Evolutionary conservation across 148 eudicot species (phyloP).

Genomic region (Arctostaphylos glauca): DNA sequence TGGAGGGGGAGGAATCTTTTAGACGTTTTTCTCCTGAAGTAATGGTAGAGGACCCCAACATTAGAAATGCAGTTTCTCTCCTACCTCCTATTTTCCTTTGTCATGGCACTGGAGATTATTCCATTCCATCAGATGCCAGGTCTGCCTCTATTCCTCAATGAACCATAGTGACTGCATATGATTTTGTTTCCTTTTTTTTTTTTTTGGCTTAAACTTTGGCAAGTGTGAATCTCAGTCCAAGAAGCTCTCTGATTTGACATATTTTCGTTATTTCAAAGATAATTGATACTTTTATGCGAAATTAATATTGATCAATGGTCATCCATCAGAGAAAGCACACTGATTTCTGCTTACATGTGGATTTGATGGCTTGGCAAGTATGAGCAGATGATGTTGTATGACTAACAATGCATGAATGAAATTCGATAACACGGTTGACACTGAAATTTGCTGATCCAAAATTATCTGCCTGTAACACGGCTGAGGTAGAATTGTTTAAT

Average conservation of each 20-base stretch:
- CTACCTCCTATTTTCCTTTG: slow-evolving; percentile 76
- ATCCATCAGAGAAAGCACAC: neutral
- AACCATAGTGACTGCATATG: neutral
- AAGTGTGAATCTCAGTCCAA: neutral
- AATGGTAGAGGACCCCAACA: slow-evolving; percentile 64
- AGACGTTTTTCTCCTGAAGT: slow-evolving; percentile 76
- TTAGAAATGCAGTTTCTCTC: slow-evolving; percentile 57
- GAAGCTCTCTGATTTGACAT: neutral
- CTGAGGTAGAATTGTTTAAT: neutral
- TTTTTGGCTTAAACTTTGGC: neutral
- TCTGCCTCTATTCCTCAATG: slow-evolving; percentile 20
- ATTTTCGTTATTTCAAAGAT: no score
- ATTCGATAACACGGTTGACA: neutral
- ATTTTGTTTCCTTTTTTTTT: neutral
- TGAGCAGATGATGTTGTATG: neutral
- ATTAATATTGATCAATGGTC: neutral
- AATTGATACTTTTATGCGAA: neutral
- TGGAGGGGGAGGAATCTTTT: slow-evolving; percentile 88
- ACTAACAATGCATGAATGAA: neutral
- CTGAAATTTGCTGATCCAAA: neutral
- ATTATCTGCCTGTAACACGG: neutral
- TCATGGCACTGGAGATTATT: slow-evolving; percentile 95
- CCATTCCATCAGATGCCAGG: slow-evolving; percentile 89
- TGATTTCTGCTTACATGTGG: neutral
- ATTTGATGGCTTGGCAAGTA: neutral